phyloP scores from a whole-genome alignment of 2,329 filamentous ascomycete species.

The Fusarium sp. region DNA sequence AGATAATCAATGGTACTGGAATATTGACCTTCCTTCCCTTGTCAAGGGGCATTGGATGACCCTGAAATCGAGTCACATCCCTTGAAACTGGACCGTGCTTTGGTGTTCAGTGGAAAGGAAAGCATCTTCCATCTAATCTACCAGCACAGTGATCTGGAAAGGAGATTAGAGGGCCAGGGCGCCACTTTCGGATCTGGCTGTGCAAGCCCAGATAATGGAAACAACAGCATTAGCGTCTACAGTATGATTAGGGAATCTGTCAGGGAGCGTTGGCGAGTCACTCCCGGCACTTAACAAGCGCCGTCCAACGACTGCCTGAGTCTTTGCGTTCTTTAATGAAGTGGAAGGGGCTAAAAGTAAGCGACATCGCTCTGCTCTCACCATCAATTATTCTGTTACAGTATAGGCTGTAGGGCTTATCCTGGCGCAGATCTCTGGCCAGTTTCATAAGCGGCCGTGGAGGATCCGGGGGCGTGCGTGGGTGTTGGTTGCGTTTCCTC shows the following conservation, averaged over 20 bases:
- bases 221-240: background rate
- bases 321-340: slow-evolving; percentile 23
- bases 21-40: background rate
- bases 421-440: slow-evolving; percentile 37
- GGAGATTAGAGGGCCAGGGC: slow-evolving; percentile 23
- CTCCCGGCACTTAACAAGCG: slow-evolving; percentile 30
- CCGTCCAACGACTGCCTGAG: slow-evolving; percentile 31
- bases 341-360: slow-evolving; percentile 11
- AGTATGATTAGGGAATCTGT: slow-evolving; percentile 5
- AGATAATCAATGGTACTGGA: background rate
- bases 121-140: background rate
- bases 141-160: slow-evolving; percentile 12
- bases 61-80: slow-evolving; percentile 5
- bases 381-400: background rate
- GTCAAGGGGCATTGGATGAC: background rate
- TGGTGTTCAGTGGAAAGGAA: background rate
- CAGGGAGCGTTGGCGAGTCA: slow-evolving; percentile 14
- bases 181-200: slow-evolving; percentile 19
- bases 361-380: slow-evolving; percentile 3
- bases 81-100: background rate
- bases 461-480: slow-evolving; percentile 10
- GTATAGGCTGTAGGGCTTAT: slow-evolving; percentile 31
- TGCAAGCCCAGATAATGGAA: slow-evolving; percentile 7
- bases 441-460: slow-evolving; percentile 32
- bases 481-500: slow-evolving; percentile 18